Evolutionary conservation across 306 rosid species (phyloP).

Genomic region (Lathyrus tuberosus): DNA sequence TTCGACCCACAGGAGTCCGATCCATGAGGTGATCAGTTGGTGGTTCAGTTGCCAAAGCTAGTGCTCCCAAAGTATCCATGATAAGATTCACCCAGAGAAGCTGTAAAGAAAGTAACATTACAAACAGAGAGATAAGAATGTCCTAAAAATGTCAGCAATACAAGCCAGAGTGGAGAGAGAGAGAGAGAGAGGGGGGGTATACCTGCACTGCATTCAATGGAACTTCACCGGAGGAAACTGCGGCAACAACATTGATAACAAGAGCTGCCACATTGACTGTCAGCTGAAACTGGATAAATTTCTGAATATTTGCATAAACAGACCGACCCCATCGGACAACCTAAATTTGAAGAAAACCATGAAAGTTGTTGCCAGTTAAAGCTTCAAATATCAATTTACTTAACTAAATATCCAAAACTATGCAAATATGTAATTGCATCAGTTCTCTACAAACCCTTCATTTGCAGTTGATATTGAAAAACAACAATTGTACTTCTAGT

Average conservation of each 20-base stretch:
- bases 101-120: slow-evolving; percentile 47
- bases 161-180: slow-evolving; percentile 28
- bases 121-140: slow-evolving; percentile 12
- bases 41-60: slow-evolving; percentile 98
- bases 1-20: slow-evolving; percentile 87
- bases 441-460: slow-evolving; percentile 13
- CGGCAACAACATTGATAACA: slow-evolving; percentile 86
- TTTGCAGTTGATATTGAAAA: slow-evolving; percentile 15
- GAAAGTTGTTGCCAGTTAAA: not conserved
- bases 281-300: slow-evolving; percentile 98
- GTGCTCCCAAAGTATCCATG: slow-evolving; percentile 98
- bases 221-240: slow-evolving; percentile 84
- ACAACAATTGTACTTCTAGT: slow-evolving; percentile 13
- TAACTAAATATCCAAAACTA: slow-evolving; percentile 2
- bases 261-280: slow-evolving; percentile 99
- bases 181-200: slow-evolving; percentile 6
- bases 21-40: slow-evolving; percentile 97
- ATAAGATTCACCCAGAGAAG: slow-evolving; percentile 99
- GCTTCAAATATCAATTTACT: slow-evolving; percentile 17
- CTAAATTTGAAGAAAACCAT: slow-evolving; percentile 47
- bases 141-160: slow-evolving; percentile 4
- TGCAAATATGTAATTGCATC: slow-evolving; percentile 10
- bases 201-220: slow-evolving; percentile 99
- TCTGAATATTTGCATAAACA: slow-evolving; percentile 97
- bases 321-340: slow-evolving; percentile 99